Evolutionary conservation across 306 rosid species (phyloP).

Genomic region (Vicia villosa): DNA sequence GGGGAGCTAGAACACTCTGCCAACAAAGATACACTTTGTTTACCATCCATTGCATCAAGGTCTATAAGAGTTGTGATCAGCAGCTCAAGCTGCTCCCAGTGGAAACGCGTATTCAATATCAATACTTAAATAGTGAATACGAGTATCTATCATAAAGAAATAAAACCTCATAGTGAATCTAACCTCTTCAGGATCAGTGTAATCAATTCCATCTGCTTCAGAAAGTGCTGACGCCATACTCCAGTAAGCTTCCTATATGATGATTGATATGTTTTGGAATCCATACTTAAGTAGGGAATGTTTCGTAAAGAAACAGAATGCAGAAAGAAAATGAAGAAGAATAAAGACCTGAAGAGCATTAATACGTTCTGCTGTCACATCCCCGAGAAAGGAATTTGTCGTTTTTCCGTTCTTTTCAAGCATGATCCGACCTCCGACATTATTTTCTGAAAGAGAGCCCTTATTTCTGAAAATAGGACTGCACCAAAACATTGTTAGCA

Average conservation of each 20-base stretch:
- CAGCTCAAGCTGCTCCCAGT: conserved; percentile 76
- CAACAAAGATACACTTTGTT: conserved; percentile 76
- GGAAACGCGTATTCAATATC: conserved; percentile 28
- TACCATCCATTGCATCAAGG: conserved; percentile 97
- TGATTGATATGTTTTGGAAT: conserved; percentile 31
- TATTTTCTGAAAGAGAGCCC: conserved; percentile 52
- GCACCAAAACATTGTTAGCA: conserved; percentile 26
- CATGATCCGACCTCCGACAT: conserved; percentile 51
- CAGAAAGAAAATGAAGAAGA: conserved; percentile 9
- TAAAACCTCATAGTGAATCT: conserved; percentile 26
- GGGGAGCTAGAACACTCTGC: conserved; percentile 95
- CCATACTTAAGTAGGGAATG: conserved; percentile 19
- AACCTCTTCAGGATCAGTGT: conserved; percentile 98
- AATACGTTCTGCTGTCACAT: conserved; percentile 68
- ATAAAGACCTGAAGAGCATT: conserved; percentile 75
- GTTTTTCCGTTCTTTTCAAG: conserved; percentile 76
- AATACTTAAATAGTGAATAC: conserved; percentile 21
- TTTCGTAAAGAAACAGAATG: background rate
- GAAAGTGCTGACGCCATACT: conserved; percentile 92
- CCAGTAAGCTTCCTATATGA: conserved; percentile 85
- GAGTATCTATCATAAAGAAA: conserved; percentile 27
- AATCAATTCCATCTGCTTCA: conserved; percentile 96
- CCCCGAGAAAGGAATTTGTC: conserved; percentile 69
- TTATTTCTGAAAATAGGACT: conserved; percentile 58
- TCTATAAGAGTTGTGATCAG: conserved; percentile 84